Percentiles rank a stretch among this genome's conserved stretches.
These are phyloP conservation scores for Hyphopichia khmerensis DNA, from an alignment of 1,139 yeast species.

Conservation along the genomic window DNA sequence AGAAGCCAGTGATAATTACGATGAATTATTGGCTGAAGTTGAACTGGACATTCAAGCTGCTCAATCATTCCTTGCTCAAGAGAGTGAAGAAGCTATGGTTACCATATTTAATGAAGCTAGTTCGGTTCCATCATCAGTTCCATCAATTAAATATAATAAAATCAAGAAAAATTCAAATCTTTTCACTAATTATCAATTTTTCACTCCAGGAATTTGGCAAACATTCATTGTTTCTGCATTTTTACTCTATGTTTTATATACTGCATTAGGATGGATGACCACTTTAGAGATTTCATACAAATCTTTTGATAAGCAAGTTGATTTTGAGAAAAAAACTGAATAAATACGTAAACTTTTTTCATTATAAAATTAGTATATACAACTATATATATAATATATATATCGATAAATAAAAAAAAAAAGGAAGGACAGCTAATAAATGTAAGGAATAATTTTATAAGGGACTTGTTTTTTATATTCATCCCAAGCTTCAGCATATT, in stretches of 20 bases:
- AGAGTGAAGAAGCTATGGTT: constrained; percentile 22
- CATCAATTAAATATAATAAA: no score
- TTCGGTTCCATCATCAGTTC: constrained; percentile 5
- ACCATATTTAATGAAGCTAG: constrained; percentile 16
- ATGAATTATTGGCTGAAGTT: constrained; percentile 25
- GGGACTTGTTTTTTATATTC: constrained; percentile 81
- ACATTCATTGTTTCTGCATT: constrained; percentile 56
- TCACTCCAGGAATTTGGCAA: constrained; percentile 65
- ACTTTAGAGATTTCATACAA: constrained; percentile 66
- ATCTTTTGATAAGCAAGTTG: constrained; percentile 69
- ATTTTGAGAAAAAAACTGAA: constrained; percentile 62
- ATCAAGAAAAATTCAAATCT: constrained; percentile 17
- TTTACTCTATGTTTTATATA: constrained; percentile 48
- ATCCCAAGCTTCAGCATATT: constrained; percentile 85
- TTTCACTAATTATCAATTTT: constrained; percentile 43
- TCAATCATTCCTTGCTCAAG: constrained; percentile 24
- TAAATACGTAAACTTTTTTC: constrained; percentile 14
- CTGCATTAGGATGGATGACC: constrained; percentile 61
- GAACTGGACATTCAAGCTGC: constrained; percentile 35
- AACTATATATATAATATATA: background rate
- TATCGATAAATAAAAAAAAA: background rate
- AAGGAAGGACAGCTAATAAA: constrained; percentile 45
- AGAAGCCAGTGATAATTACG: constrained; percentile 5
- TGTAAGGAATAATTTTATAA: constrained; percentile 83
- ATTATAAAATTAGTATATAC: no score